Conservation (phyloP, 306 rosid species). For the Quercus glauca region DNA sequence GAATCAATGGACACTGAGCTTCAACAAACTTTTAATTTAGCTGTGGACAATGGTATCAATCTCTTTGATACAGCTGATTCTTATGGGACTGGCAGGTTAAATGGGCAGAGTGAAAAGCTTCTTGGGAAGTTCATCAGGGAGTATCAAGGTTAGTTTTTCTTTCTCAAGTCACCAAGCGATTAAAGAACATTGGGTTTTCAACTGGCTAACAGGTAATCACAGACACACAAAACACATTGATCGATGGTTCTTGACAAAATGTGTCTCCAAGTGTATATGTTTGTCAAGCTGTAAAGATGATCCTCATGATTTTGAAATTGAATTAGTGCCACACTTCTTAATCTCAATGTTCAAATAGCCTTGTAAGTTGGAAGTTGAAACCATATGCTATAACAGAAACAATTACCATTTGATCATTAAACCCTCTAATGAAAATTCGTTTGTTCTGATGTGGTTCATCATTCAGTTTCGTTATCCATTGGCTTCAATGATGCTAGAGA, state of each 20-base stretch:
- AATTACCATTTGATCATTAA: no score
- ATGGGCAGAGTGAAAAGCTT: conserved; percentile 90
- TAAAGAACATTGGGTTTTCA: neutral
- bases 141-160: conserved; percentile 51
- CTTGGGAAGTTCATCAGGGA: conserved; percentile 73
- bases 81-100: conserved; percentile 86
- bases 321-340: neutral
- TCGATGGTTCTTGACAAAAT: neutral
- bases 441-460: no score
- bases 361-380: no score
- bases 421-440: no score
- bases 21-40: conserved; percentile 69
- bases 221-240: no score
- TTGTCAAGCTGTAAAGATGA: neutral
- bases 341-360: neutral
- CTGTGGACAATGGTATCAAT: conserved; percentile 74
- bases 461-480: conserved; percentile 23
- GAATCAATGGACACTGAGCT: conserved; percentile 87
- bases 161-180: neutral
- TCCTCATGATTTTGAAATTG: neutral
- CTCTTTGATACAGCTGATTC: conserved; percentile 94
- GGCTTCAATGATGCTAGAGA: conserved; percentile 38
- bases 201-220: neutral
- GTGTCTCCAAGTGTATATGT: neutral
- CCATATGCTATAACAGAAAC: no score